These are phyloP conservation scores for Colletotrichum sublineola DNA, from an alignment of 2,329 filamentous ascomycete species.

Conservation along the genomic window DNA sequence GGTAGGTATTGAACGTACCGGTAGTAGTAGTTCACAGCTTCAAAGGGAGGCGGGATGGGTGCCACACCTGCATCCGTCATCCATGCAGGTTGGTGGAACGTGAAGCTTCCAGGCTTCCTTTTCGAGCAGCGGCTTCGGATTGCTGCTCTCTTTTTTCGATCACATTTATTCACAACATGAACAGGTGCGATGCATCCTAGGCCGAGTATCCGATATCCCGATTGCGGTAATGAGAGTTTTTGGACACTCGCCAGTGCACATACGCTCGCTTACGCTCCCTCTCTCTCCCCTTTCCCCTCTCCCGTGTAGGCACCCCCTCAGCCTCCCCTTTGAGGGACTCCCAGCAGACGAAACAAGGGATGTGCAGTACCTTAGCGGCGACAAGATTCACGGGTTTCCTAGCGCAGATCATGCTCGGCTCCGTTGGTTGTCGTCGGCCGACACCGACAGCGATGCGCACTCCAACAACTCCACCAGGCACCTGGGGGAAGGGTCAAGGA, in stretches of 20 bases:
- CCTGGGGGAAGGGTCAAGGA: too few relatives aligned
- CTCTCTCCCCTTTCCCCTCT: not conserved
- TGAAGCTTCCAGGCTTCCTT: conserved; percentile 24
- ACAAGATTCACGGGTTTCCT: conserved; percentile 27
- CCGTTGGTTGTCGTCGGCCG: not conserved
- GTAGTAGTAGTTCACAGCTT: too few relatives aligned
- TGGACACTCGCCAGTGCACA: too few relatives aligned
- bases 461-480: not conserved
- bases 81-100: conserved; percentile 30
- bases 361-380: conserved; percentile 24
- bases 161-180: not conserved
- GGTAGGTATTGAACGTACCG: too few relatives aligned
- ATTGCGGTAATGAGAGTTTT: too few relatives aligned
- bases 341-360: conserved; percentile 7
- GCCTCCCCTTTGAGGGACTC: not conserved
- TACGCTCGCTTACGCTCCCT: too few relatives aligned
- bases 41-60: conserved; percentile 1
- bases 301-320: too few relatives aligned
- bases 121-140: not conserved
- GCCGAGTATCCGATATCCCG: not conserved
- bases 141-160: not conserved
- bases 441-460: not conserved
- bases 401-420: conserved; percentile 35
- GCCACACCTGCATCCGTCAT: conserved; percentile 3
- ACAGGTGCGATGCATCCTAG: not conserved